Evolutionary conservation across 2,329 filamentous ascomycete species (phyloP), one percentile per base, ranked within the genome.

Genomic region (Thelonectria olida): DNA sequence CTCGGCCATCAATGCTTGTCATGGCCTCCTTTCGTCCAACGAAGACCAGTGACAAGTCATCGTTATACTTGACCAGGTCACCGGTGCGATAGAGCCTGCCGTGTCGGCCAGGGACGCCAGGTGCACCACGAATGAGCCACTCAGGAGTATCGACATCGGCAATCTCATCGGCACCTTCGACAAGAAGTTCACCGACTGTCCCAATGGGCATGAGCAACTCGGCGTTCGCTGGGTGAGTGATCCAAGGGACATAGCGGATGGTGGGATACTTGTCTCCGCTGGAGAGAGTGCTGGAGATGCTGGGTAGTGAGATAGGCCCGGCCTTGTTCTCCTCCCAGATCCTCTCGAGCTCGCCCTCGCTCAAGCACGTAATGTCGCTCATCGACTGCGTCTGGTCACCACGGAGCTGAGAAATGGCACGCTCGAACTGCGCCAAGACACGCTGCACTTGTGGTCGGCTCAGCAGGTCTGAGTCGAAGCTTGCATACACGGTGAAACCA

Each of bases 401-500:
- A 31, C 84, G 82, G 31, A 90, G 78, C 38, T 83, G 78, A 20
- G 79, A 77, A 0, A 82, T 80, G 7, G 85, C 80, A 2, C 78
- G 76, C 20, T 81, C 81, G 12, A 90, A 79, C 48, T 85, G 82
- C 1, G 77, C 72, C 22, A 88, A 76, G 7, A 84, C 83, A 23
- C 80, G 79, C 68, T 87, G 76, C 69, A 88, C 84, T 20, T 83
- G 81, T 17, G 77, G 73, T 8, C 75, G 78, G 42, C 77, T 79
- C 28, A 90, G 81, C 2, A 84, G 80, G 15, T 83, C 81, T 8
- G 85, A 85, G 66, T 90, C 87, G 67, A 88, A 89, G 66, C 87
- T 88, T 4, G 86, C 86, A 74, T 85, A 85, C 28, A 88, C 78
- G 15, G 83, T 74, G 68, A 90, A 84, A 1, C 83, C 81, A 42